These are phyloP conservation scores for Otatea glauca DNA, from an alignment of 176 grass and related monocot genomes.

Conservation along the genomic window DNA sequence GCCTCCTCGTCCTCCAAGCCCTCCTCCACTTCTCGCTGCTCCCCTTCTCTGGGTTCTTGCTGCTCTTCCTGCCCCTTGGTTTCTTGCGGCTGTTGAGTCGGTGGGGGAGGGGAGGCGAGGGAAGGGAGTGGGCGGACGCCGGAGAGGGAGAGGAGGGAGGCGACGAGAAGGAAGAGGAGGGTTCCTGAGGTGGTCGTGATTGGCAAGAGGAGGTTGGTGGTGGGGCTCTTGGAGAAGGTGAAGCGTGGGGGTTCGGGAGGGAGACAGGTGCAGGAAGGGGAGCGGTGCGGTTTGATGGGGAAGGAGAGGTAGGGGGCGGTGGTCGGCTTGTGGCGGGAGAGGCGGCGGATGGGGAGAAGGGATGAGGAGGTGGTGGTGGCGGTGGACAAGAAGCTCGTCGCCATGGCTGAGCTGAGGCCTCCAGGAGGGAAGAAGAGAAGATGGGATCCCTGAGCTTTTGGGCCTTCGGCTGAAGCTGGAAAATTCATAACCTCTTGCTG, in stretches of 20 bases:
- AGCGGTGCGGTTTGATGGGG: background rate
- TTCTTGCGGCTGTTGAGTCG: background rate
- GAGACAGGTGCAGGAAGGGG: background rate
- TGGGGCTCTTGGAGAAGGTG: too few relatives aligned
- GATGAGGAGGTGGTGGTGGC: background rate
- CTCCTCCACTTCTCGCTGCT: slow-evolving; percentile 14
- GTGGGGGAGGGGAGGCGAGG: background rate
- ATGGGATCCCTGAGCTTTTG: background rate
- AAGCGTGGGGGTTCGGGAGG: background rate
- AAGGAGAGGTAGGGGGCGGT: background rate
- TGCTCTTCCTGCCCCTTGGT: background rate
- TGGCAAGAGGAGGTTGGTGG: too few relatives aligned
- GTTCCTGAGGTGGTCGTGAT: too few relatives aligned
- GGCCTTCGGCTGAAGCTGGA: too few relatives aligned
- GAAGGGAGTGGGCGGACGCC: too few relatives aligned
- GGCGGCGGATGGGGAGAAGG: background rate
- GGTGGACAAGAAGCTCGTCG: slow-evolving; percentile 44
- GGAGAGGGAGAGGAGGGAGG: too few relatives aligned
- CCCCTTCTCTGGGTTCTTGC: background rate
- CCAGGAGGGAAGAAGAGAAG: background rate
- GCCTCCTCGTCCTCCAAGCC: background rate
- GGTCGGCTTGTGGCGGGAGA: background rate
- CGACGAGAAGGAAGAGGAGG: too few relatives aligned
- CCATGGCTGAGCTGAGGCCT: slow-evolving; percentile 37
- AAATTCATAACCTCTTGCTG: too few relatives aligned